Evolutionary conservation across 768 basidiomycete species (phyloP), one percentile per base, ranked within the genome.

Genomic region (Megacollybia marginata): DNA sequence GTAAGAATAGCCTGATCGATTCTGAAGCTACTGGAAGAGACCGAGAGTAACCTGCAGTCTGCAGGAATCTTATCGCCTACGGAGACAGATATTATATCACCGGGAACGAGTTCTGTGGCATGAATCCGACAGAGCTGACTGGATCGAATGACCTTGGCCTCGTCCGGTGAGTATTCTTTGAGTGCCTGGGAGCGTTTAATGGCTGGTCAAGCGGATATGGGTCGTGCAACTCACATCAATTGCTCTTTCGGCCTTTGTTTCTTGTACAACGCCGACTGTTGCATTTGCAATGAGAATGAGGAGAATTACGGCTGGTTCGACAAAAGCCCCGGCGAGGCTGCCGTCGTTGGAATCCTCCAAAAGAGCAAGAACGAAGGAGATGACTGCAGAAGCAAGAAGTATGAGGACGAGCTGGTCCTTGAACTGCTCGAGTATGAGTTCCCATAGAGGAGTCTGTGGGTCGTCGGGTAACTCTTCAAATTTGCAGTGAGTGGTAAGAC

Each of bases 381-480:
- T 77, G 42, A 89, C 83, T 11, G 95, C 95, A 1, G 93, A 96
- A 2, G 79, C 93, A 43, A 99, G 85, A 33, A 99, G 79, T 62
- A 99, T 98, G 54, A 99, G 84, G 38, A 99, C 95, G 28, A 99
- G 81, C 67, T 96, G 92, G 69, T 99, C 95, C 74, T 98, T 88
- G 77, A 99, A 99, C 69, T 99, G 95, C 57, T 96, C 93, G n/a
- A 99, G 76, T 52, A 99, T 86, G 52, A 98, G 82, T 62, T 91
- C 79, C 91, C 92, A 93, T 32, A 98, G 62, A 4, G 94, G 90
- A 4, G 95, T 96, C 3, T 90, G 70, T 0, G 90, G 85, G 9
- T 94, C 91, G 61, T 96, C 92, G 10, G 95, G 94, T 7, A 99
- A 75, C 62, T 90, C 95, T 98, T 64, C 12, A 45, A 38, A 45